Percentiles rank a stretch among this genome's conserved stretches.
Conservation (phyloP, 495 filamentous ascomycete genomes). For the Cladorrhinum samala region DNA sequence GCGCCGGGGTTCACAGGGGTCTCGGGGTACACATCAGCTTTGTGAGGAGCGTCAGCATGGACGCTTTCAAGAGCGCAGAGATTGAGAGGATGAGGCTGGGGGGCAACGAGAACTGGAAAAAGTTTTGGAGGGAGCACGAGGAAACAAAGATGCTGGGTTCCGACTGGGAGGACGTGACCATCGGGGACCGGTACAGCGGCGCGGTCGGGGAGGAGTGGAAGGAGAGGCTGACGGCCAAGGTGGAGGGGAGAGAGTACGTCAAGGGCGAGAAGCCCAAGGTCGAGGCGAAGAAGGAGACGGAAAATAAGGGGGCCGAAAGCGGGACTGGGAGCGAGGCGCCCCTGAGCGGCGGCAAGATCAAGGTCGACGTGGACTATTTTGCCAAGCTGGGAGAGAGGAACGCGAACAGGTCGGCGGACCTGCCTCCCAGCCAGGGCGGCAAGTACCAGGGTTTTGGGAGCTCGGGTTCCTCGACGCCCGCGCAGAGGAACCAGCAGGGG, state of each 20-base stretch:
- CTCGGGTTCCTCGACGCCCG: constrained; percentile 38
- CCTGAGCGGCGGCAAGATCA: constrained; percentile 34
- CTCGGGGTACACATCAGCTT: constrained; percentile 98
- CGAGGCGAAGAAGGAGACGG: constrained; percentile 37
- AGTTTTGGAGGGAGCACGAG: constrained; percentile 70
- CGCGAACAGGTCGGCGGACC: constrained; percentile 59
- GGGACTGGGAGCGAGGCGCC: neutral
- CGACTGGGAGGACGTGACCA: constrained; percentile 69
- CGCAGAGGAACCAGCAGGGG: constrained; percentile 34
- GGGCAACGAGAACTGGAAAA: constrained; percentile 78
- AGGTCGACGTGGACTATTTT: constrained; percentile 83
- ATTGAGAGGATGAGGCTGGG: constrained; percentile 81
- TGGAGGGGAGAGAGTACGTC: constrained; percentile 78
- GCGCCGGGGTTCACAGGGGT: constrained; percentile 89
- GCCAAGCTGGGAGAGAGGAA: constrained; percentile 75
- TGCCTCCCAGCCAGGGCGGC: constrained; percentile 84
- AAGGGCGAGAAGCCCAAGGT: constrained; percentile 56
- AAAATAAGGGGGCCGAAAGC: neutral
- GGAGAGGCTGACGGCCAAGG: constrained; percentile 77
- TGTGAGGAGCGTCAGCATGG: constrained; percentile 93
- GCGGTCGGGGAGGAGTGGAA: constrained; percentile 94
- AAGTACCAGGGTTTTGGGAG: constrained; percentile 90
- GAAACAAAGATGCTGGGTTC: constrained; percentile 54
- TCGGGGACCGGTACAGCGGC: constrained; percentile 80
- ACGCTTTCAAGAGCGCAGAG: constrained; percentile 86